phyloP scores from a whole-genome alignment of 805 yeast genomes.

The Zygotorulaspora danielsina region DNA sequence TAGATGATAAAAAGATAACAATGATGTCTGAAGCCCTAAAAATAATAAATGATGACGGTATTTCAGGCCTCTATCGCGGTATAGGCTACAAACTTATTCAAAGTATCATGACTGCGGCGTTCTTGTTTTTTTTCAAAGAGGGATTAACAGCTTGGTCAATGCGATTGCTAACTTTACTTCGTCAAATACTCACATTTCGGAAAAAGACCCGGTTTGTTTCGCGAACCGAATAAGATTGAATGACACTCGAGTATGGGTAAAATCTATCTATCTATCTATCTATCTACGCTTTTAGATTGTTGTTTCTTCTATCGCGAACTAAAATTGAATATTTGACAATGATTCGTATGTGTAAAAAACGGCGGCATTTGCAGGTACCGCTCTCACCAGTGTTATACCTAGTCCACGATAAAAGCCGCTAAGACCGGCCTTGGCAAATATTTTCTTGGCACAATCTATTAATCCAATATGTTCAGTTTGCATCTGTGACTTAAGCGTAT shows the following conservation, averaged over 20 bases:
- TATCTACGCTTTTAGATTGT: no score
- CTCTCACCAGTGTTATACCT: slow-evolving; percentile 73
- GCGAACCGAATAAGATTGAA: no score
- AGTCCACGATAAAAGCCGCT: slow-evolving; percentile 77
- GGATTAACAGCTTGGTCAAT: slow-evolving; percentile 64
- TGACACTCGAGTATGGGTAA: no score
- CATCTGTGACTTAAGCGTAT: slow-evolving; percentile 81
- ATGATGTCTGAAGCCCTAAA: slow-evolving; percentile 51
- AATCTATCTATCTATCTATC: no score
- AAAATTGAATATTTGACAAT: slow-evolving; percentile 18
- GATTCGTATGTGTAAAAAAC: slow-evolving; percentile 78
- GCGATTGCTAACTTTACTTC: slow-evolving; percentile 43
- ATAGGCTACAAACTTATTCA: slow-evolving; percentile 74
- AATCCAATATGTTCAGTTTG: slow-evolving; percentile 44
- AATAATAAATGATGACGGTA: slow-evolving; percentile 66
- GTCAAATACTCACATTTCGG: slow-evolving; percentile 4
- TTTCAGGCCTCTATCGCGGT: slow-evolving; percentile 76
- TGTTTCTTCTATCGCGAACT: neutral
- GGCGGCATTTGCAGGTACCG: slow-evolving; percentile 86
- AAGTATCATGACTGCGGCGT: slow-evolving; percentile 83
- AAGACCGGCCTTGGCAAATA: slow-evolving; percentile 56
- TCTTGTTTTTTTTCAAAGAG: slow-evolving; percentile 86
- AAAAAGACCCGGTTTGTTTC: no score
- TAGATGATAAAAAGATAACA: slow-evolving; percentile 17
- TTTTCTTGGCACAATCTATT: slow-evolving; percentile 43